Evolutionary conservation across 2,329 filamentous ascomycete genomes (phyloP).

Genomic region (Phialocephala subalpina): DNA sequence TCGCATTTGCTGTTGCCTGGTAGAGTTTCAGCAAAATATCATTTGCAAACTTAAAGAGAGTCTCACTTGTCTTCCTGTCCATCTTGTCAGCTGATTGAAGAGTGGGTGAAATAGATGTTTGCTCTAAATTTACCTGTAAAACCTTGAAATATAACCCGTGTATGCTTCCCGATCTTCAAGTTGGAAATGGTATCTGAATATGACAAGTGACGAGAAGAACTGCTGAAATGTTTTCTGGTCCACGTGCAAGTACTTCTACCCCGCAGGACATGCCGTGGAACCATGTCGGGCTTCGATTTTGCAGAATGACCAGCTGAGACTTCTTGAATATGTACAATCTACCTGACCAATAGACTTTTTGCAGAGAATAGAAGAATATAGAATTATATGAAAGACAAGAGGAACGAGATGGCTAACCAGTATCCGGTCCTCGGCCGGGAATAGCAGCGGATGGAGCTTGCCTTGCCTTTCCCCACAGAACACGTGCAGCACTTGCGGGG

Average conservation of each 20-base stretch:
- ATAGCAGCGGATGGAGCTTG: neutral
- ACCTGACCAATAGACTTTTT: neutral
- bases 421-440: neutral
- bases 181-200: slow-evolving; percentile 67
- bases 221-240: slow-evolving; percentile 31
- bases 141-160: slow-evolving; percentile 74
- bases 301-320: neutral
- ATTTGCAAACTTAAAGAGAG: neutral
- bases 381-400: neutral
- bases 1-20: slow-evolving; percentile 76
- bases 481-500: neutral
- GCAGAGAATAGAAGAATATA: neutral
- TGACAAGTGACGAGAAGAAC: slow-evolving; percentile 19
- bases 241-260: slow-evolving; percentile 20
- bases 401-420: neutral
- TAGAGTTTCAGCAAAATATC: slow-evolving; percentile 3
- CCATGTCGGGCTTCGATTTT: slow-evolving; percentile 17
- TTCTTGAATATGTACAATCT: neutral
- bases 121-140: slow-evolving; percentile 63
- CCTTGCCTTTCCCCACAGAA: neutral
- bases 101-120: neutral
- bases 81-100: slow-evolving; percentile 15
- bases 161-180: slow-evolving; percentile 71
- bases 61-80: slow-evolving; percentile 43
- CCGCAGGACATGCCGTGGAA: slow-evolving; percentile 28